Conservation (phyloP, 192 early-diverging fungal species). For the Pilobolus umbonatus region DNA sequence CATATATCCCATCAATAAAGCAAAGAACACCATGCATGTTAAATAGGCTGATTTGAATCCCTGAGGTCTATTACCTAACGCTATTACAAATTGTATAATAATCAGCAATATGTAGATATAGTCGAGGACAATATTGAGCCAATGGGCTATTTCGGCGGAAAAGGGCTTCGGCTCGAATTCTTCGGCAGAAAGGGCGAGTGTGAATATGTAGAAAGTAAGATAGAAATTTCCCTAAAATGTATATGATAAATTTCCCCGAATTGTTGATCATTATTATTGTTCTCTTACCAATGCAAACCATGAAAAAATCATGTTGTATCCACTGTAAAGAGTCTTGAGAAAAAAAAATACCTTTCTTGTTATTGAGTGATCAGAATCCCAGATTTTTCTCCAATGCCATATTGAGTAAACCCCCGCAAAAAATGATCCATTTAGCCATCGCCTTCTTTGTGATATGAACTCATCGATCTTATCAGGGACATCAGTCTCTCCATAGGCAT, state of each 20-base stretch:
- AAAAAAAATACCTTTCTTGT: slow-evolving; percentile 67
- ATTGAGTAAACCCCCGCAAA: slow-evolving; percentile 73
- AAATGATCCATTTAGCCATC: slow-evolving; percentile 62
- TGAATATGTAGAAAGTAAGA: slow-evolving; percentile 48
- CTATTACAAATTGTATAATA: slow-evolving; percentile 80
- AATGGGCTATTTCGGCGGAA: slow-evolving; percentile 32
- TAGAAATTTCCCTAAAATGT: slow-evolving; percentile 59
- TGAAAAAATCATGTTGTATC: slow-evolving; percentile 77
- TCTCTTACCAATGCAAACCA: slow-evolving; percentile 79
- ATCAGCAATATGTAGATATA: slow-evolving; percentile 56
- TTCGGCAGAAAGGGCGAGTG: slow-evolving; percentile 32
- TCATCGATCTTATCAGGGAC: slow-evolving; percentile 69
- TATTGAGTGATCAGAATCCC: slow-evolving; percentile 59
- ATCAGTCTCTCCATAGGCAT: slow-evolving; percentile 71
- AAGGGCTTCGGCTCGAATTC: slow-evolving; percentile 28
- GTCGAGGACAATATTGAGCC: slow-evolving; percentile 38
- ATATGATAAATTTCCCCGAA: background rate
- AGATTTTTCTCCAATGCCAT: slow-evolving; percentile 56
- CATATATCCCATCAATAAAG: slow-evolving; percentile 82
- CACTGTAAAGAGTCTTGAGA: slow-evolving; percentile 76
- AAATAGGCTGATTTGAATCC: slow-evolving; percentile 64
- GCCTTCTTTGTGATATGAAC: slow-evolving; percentile 72
- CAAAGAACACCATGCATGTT: slow-evolving; percentile 73
- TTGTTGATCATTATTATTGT: background rate
- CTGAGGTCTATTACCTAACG: slow-evolving; percentile 92